These are phyloP conservation scores for Exserohilum turcica DNA, from an alignment of 2,329 filamentous ascomycete genomes.

Conservation along the genomic window DNA sequence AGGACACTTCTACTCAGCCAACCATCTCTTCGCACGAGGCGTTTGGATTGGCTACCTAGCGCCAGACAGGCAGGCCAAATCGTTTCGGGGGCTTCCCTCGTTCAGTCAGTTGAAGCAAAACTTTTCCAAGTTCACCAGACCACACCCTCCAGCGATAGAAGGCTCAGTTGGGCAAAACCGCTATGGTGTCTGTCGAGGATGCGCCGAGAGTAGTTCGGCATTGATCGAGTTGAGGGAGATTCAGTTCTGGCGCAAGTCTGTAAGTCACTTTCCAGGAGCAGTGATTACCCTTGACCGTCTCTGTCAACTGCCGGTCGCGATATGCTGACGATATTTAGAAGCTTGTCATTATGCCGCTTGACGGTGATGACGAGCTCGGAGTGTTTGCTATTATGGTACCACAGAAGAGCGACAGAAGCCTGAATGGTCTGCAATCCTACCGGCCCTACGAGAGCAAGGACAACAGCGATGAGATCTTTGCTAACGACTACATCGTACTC, in stretches of 20 bases:
- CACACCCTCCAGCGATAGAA: conserved; percentile 11
- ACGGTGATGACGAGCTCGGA: conserved; percentile 13
- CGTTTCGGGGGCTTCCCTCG: conserved; percentile 20
- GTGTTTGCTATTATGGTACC: conserved; percentile 30
- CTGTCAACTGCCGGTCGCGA: too few relatives aligned
- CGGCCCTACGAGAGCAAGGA: conserved; percentile 18
- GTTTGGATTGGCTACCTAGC: conserved; percentile 33
- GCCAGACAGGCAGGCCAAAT: conserved; percentile 12
- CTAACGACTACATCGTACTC: conserved; percentile 21
- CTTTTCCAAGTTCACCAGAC: conserved; percentile 6
- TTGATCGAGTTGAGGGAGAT: conserved; percentile 26
- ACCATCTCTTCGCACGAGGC: conserved; percentile 19
- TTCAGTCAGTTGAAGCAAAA: conserved; percentile 20
- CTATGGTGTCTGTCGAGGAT: conserved; percentile 28
- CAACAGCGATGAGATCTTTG: conserved; percentile 6
- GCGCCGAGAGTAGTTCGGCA: conserved; percentile 11
- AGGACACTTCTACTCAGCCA: conserved; percentile 20
- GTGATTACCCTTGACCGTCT: background rate
- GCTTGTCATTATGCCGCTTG: conserved; percentile 25
- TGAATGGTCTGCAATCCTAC: conserved; percentile 18
- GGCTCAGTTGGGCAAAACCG: conserved; percentile 10
- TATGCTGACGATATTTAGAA: conserved; percentile 18
- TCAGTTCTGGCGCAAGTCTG: conserved; percentile 9
- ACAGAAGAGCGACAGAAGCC: conserved; percentile 18
- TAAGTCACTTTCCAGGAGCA: conserved; percentile 1